Base-by-base conservation (phyloP, 306 rosid genomes). In the Cucurbita maxima region DNA sequence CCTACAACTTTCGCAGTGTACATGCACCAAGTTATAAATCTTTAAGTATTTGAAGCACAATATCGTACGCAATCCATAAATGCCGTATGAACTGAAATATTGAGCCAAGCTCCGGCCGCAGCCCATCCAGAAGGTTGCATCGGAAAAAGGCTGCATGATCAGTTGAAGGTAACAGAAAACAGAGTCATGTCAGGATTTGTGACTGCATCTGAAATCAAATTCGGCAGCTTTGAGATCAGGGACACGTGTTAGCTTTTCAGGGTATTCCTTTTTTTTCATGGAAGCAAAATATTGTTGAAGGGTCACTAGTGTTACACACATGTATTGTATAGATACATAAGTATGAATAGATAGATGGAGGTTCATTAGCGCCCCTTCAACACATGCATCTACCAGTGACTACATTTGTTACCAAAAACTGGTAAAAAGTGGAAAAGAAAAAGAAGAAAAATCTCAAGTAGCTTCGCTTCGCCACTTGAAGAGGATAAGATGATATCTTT, bases 401-500 rank as follows among this genome's bases (percentile, higher is more conserved):
- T n/a, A n/a, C n/a, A n/a, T n/a, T n/a, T n/a, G n/a, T n/a, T n/a
- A n/a, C n/a, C n/a, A n/a, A 40, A 40, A 40, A 30, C 34, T 30
- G 34, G 7, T 40, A 40, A 40, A 7, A 4, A 4, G 43, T 5
- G 4, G 5, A 12, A 14, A 13, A 15, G 16, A 15, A 51, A 1
- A 8, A 20, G n/a, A n/a, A 20, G 34, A 19, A 58, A 58, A 58
- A 58, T 58, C 64, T n/a, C 64, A 36, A 22, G 12, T 0, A 8
- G 5, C 48, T 30, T 40, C 5, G 43, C 43, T 38, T 15, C 16
- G 18, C 34, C 76, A 5, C 71, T 56, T 58, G 5, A 20, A 22
- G 18, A 6, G 71, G 83, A 79, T 71, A 76, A 60, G 83, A 60
- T 48, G 64, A 75, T 75, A 68, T 67, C 18, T 12, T 15, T 20